phyloP scores from a whole-genome alignment of 2,329 filamentous ascomycete genomes.

The Xylariales sp. region DNA sequence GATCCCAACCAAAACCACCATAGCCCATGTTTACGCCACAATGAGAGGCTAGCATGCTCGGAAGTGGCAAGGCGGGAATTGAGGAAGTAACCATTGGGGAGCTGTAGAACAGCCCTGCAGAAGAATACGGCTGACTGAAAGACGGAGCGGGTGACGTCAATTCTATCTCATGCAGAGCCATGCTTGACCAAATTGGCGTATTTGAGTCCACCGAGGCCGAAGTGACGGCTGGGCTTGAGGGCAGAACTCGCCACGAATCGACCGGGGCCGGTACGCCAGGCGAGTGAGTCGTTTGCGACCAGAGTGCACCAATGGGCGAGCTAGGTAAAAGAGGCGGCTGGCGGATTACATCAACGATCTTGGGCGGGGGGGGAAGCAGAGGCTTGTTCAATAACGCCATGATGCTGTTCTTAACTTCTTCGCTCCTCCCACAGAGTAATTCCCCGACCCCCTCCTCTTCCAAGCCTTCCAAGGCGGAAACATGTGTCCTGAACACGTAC shows the following conservation, averaged over 20 bases:
- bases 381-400: constrained; percentile 86
- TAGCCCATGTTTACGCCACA: constrained; percentile 84
- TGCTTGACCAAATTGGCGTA: constrained; percentile 81
- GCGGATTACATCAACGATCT: constrained; percentile 88
- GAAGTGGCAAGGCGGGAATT: constrained; percentile 81
- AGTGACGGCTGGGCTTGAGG: constrained; percentile 85
- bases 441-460: constrained; percentile 97
- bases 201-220: constrained; percentile 76
- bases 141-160: constrained; percentile 83
- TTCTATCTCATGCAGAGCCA: constrained; percentile 79
- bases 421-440: constrained; percentile 88
- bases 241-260: constrained; percentile 90
- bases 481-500: constrained; percentile 92
- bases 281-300: constrained; percentile 77
- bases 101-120: constrained; percentile 82
- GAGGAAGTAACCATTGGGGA: constrained; percentile 79
- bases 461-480: constrained; percentile 89
- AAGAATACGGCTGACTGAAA: constrained; percentile 81
- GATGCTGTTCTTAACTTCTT: constrained; percentile 91
- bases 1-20: constrained; percentile 85
- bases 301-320: constrained; percentile 81
- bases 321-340: constrained; percentile 87
- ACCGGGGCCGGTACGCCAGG: constrained; percentile 76
- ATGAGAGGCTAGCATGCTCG: constrained; percentile 86
- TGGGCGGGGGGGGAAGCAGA: constrained; percentile 85